These are phyloP conservation scores for Blastobotrys elegans DNA, from an alignment of 1,139 yeast species.

Conservation along the genomic window DNA sequence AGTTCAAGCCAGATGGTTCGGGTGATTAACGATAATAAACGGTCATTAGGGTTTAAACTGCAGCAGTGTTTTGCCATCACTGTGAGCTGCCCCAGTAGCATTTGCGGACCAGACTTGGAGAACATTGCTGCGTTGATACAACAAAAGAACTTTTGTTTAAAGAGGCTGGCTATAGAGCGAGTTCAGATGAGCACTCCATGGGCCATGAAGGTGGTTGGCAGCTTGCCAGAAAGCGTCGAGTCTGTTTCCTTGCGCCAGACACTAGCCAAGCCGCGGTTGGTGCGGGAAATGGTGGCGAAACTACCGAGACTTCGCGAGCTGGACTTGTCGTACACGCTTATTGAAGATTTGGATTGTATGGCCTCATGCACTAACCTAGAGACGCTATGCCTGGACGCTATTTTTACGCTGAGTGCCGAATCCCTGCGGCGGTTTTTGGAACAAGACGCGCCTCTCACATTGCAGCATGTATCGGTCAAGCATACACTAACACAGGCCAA, in stretches of 20 bases:
- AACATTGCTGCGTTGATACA: not conserved
- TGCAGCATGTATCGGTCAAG: slow-evolving; percentile 13
- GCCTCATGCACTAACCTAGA: slow-evolving; percentile 11
- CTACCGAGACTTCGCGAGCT: slow-evolving; percentile 10
- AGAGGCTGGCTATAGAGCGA: slow-evolving; percentile 9
- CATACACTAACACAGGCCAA: slow-evolving; percentile 15
- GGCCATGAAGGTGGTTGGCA: slow-evolving; percentile 10
- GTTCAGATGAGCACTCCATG: slow-evolving; percentile 11
- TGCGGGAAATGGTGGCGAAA: slow-evolving; percentile 7
- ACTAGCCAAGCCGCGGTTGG: slow-evolving; percentile 10
- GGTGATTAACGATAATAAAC: not conserved
- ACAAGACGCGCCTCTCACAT: slow-evolving; percentile 11
- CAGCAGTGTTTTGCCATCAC: not conserved
- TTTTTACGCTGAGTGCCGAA: slow-evolving; percentile 13
- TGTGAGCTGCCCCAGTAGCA: slow-evolving; percentile 10
- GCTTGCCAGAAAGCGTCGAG: slow-evolving; percentile 10
- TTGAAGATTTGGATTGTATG: slow-evolving; percentile 14
- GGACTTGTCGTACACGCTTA: slow-evolving; percentile 16
- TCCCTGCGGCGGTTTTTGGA: slow-evolving; percentile 14
- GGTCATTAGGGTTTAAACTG: not conserved
- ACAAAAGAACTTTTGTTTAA: not conserved
- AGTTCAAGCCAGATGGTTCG: slow-evolving; percentile 5
- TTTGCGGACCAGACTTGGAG: not conserved
- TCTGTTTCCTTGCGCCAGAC: slow-evolving; percentile 17
- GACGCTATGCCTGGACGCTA: slow-evolving; percentile 15